phyloP scores from a whole-genome alignment of 441 rosid species.

The Capsella rubella region DNA sequence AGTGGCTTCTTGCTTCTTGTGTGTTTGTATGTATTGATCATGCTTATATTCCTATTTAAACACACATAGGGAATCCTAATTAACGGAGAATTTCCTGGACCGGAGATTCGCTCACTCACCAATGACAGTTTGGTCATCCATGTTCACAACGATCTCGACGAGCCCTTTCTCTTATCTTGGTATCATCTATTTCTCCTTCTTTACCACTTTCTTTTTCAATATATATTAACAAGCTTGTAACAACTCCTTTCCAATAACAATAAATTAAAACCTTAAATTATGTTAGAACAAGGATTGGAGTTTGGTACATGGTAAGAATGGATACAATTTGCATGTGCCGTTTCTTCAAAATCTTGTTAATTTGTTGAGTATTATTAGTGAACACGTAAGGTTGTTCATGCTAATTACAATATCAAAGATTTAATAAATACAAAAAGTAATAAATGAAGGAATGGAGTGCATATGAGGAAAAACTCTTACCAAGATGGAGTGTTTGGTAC shows the following conservation, averaged over 20 bases:
- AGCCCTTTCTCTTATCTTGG: constrained; percentile 72
- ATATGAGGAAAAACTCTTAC: constrained; percentile 63
- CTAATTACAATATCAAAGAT: background rate
- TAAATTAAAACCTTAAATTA: background rate
- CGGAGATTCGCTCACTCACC: constrained; percentile 60
- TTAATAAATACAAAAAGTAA: constrained; percentile 4
- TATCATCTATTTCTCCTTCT: constrained; percentile 16
- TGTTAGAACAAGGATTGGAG: background rate
- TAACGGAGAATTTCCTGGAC: constrained; percentile 72
- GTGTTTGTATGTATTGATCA: background rate
- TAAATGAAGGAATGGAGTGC: constrained; percentile 63
- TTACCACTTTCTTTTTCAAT: background rate
- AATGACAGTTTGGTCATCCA: constrained; percentile 69
- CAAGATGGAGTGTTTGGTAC: constrained; percentile 72
- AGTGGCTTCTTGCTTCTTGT: background rate
- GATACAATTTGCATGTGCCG: constrained; percentile 26
- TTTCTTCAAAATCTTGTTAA: constrained; percentile 21
- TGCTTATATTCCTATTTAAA: background rate
- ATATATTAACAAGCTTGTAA: background rate
- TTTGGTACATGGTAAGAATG: constrained; percentile 5
- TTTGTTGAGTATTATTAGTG: background rate
- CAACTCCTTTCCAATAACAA: background rate
- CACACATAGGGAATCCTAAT: constrained; percentile 62
- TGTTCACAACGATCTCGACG: constrained; percentile 60
- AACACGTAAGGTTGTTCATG: constrained; percentile 27